Evolutionary conservation across 164 flowering plant genomes (phyloP), one percentile per base, ranked within the genome.

Genomic region (Chimonanthus salicifolius): DNA sequence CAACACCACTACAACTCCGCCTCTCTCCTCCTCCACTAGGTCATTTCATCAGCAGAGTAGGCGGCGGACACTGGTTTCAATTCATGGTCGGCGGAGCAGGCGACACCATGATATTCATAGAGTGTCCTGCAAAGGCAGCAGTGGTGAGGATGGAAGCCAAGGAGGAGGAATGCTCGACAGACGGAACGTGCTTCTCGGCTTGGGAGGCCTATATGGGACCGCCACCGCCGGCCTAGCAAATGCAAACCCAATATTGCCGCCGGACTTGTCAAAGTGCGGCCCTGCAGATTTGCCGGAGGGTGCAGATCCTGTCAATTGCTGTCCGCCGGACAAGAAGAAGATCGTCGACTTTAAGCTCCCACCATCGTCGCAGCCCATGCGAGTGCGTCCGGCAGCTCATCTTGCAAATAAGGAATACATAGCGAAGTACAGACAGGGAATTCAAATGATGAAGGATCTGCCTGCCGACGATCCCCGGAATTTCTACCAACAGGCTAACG

Each of bases 321-420:
- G 79, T 44, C 79, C 79, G 4, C 79, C 79, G 5, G 4, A n/a
- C 33, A 7, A n/a, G 5, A 20, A 10, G 7, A 72, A 50, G 13
- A 68, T 73, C 47, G 62, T 77, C 8, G 79, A 72, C 58, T 75
- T 83, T 77, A 72, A 76, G 72, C 79, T 78, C 3, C 89, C 90
- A 7, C 47, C 76, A 1, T 16, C 58, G 0, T 45, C 72, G 0
- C 16, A 66, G 16, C 77, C 83, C 5, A 3, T 86, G 49, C 82
- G 88, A 0, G 79, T 84, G 8, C 73, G 92, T 3, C 90, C 86
- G 0, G 85, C 90, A 0, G 92, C 90, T 0, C 89, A 88, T 68
- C 64, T 78, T 18, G 83, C 69, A 3, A 74, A 63, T 15, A 16
- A 74, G 0, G 80, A 80, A 6, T 87, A 87, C 79, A 47, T 84